Base-by-base conservation (phyloP, 768 basidiomycete genomes). In the Sarcodon aspratus region DNA sequence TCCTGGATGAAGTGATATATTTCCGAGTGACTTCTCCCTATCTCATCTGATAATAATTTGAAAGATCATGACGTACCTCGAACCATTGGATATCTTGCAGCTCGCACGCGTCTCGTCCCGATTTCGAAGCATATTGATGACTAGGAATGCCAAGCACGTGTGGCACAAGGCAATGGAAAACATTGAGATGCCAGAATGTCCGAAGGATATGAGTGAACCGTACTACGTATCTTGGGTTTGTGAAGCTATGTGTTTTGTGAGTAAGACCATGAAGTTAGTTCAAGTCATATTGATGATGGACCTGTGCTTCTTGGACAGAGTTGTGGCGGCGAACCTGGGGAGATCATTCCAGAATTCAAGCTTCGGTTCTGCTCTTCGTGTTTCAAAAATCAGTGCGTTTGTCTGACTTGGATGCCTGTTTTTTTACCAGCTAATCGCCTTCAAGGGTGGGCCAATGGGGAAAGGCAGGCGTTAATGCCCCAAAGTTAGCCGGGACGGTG, bases 31-130 rank as follows among this genome's bases (percentile, higher is more conserved):
- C 37, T 38, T 13, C 37, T 13, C 9, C 27, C 13, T 9, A 2
- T 8, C 27, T 42, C 11, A 11, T 15, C 13, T 15, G 17, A 42
- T 27, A 13, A 46, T 17, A 46, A 15, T 15, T 46, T 6, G 17
- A 3, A 33, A 58, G 57, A 55, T 57, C 34, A 38, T 38, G 18
- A 33, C 21, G 9, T 51, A 56, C 31, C 47, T 61, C 15, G 31
- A 49, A 9, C 57, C 59, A 9, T 12, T 56, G 32, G 59, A 61
- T 45, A 33, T 61, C 17, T 46, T 61, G 10, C 51, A 52, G 4
- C 54, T 61, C 2, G 35, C 59, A 0, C 53, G 59, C n/a, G 34
- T 49, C 1, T 53, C 51, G 12, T 46, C 46, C 11, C 33, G 34
- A 11, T 31, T 57, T 9, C 51, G 56, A 7, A 31, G 27, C 2